Evolutionary conservation across 805 yeast genomes (phyloP).

Genomic region (Naumovozyma baii): DNA sequence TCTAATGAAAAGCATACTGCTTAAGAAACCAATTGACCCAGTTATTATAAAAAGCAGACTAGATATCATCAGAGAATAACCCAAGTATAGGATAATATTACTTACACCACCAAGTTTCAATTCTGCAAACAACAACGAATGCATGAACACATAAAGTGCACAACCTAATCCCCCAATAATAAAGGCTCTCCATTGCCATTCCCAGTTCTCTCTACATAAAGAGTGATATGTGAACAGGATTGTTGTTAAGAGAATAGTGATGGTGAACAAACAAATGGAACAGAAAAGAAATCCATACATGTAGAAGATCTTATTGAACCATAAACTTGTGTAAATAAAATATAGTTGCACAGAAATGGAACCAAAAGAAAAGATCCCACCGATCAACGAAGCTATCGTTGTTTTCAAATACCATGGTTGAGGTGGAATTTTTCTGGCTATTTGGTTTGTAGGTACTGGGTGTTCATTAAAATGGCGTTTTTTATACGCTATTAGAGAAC

Average conservation of each 20-base stretch:
- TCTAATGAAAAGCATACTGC: slow-evolving; percentile 64
- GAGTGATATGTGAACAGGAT: slow-evolving; percentile 73
- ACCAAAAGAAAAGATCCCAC: slow-evolving; percentile 92
- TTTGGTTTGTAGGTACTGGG: slow-evolving; percentile 89
- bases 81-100: slow-evolving; percentile 70
- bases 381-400: slow-evolving; percentile 54
- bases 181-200: slow-evolving; percentile 95
- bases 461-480: slow-evolving; percentile 41
- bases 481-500: slow-evolving; percentile 73
- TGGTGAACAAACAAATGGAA: slow-evolving; percentile 71
- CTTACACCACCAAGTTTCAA: slow-evolving; percentile 64
- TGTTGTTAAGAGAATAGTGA: slow-evolving; percentile 75
- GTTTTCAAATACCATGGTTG: slow-evolving; percentile 79
- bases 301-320: slow-evolving; percentile 90
- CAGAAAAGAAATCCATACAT: slow-evolving; percentile 95
- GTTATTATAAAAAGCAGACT: slow-evolving; percentile 66
- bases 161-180: slow-evolving; percentile 90
- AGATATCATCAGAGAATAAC: slow-evolving; percentile 70
- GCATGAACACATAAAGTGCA: slow-evolving; percentile 72
- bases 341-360: slow-evolving; percentile 91
- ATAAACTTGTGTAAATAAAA: slow-evolving; percentile 79
- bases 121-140: slow-evolving; percentile 65
- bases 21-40: slow-evolving; percentile 78
- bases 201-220: slow-evolving; percentile 82
- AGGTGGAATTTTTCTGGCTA: slow-evolving; percentile 91